Percentiles rank a stretch among this genome's conserved stretches.
These are phyloP conservation scores for Ogataea angusta DNA, from an alignment of 805 yeast species.

Conservation along the genomic window DNA sequence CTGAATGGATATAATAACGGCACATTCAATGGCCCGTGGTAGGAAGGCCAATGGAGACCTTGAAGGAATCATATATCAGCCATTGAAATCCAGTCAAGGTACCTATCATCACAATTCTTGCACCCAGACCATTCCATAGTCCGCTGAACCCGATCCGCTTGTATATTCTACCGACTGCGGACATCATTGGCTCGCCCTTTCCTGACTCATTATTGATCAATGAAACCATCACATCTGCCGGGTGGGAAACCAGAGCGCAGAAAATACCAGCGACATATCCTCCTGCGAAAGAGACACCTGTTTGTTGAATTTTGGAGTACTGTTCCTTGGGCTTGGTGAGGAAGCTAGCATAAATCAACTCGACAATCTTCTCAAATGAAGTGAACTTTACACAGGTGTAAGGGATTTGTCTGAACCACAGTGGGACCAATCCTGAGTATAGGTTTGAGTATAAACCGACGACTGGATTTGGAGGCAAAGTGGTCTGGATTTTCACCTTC, in stretches of 20 bases:
- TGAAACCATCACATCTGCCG: constrained; percentile 98
- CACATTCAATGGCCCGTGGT: constrained; percentile 62
- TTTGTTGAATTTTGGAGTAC: constrained; percentile 73
- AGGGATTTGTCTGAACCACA: constrained; percentile 98
- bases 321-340: constrained; percentile 72
- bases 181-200: constrained; percentile 61
- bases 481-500: constrained; percentile 91
- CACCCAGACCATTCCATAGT: constrained; percentile 92
- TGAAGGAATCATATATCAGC: constrained; percentile 94
- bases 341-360: constrained; percentile 59
- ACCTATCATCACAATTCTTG: constrained; percentile 95
- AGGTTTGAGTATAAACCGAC: constrained; percentile 58
- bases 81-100: constrained; percentile 96
- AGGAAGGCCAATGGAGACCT: constrained; percentile 91
- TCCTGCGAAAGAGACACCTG: constrained; percentile 91
- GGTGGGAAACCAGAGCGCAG: constrained; percentile 95
- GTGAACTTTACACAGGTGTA: constrained; percentile 98
- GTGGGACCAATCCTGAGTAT: constrained; percentile 85
- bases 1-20: constrained; percentile 18
- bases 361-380: constrained; percentile 88
- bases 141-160: constrained; percentile 82
- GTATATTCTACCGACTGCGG: constrained; percentile 73
- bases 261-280: constrained; percentile 97
- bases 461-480: constrained; percentile 78
- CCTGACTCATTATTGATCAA: constrained; percentile 75